Conservation (phyloP, 495 filamentous ascomycete species). For the Delitschia confertaspora region DNA sequence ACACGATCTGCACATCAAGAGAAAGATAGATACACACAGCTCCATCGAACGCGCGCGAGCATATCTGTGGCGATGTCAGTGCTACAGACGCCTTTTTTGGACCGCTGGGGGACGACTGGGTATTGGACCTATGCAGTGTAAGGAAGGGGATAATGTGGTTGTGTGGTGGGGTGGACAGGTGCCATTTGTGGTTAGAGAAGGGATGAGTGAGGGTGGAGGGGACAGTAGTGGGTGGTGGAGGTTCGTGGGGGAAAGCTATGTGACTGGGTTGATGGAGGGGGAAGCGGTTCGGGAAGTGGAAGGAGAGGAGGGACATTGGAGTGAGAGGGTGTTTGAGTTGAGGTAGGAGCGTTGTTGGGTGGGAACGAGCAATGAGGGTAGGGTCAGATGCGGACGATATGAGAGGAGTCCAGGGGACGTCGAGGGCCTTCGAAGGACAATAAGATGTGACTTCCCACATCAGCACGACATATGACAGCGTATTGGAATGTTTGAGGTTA, state of each 20-base stretch:
- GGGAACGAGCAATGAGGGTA: too few species aligned
- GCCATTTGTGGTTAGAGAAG: slow-evolving; percentile 12
- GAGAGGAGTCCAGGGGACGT: too few species aligned
- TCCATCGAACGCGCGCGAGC: not conserved
- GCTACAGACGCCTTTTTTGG: slow-evolving; percentile 5
- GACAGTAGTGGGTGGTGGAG: not conserved
- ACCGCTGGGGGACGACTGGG: slow-evolving; percentile 6
- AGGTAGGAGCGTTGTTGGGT: too few species aligned
- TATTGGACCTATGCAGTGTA: slow-evolving; percentile 5
- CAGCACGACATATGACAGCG: too few species aligned
- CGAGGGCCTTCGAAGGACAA: too few species aligned
- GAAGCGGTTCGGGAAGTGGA: not conserved
- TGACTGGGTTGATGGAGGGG: slow-evolving; percentile 6
- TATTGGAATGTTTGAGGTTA: too few species aligned
- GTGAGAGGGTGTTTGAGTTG: slow-evolving; percentile 7
- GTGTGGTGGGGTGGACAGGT: slow-evolving; percentile 17
- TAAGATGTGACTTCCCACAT: too few species aligned
- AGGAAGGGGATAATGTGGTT: slow-evolving; percentile 5
- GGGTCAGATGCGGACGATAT: too few species aligned
- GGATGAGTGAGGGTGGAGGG: not conserved
- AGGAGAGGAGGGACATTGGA: not conserved
- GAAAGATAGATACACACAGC: not conserved
- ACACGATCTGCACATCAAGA: not conserved
- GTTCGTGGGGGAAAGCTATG: slow-evolving; percentile 13
- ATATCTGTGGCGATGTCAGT: slow-evolving; percentile 4